Evolutionary conservation across 441 rosid species (phyloP).

Genomic region (Bocquillonia castaneifolia): DNA sequence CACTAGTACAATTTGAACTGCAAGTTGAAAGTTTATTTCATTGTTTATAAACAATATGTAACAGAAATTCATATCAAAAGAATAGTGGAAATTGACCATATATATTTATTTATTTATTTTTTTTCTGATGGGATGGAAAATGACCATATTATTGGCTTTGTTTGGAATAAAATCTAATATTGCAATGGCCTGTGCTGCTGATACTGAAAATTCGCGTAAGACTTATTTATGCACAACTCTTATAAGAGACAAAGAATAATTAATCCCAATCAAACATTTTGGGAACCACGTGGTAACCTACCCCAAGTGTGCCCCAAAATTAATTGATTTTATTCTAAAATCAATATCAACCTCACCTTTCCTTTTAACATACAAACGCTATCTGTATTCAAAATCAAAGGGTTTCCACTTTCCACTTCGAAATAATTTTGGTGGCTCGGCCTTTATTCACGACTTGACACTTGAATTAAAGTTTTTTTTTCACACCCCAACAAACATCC

Average conservation of each 20-base stretch:
- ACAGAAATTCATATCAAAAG: no score
- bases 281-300: slow-evolving; percentile 8
- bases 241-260: neutral
- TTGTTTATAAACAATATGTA: no score
- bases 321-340: neutral
- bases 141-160: no score
- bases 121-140: no score
- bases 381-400: neutral
- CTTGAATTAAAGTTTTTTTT: neutral
- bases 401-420: neutral
- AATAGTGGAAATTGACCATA: no score
- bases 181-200: no score
- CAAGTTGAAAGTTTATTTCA: no score
- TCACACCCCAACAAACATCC: neutral
- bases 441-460: slow-evolving; percentile 1
- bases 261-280: neutral
- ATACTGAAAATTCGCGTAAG: no score
- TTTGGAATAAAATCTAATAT: slow-evolving; percentile 1
- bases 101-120: no score
- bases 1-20: no score
- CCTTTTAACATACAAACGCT: no score
- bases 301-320: neutral
- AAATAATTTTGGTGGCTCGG: neutral
- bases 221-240: no score
- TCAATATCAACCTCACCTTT: neutral